A percentile compares a stretch with the other conserved stretches of the same genome.
Evolutionary conservation across 2,329 filamentous ascomycete species (phyloP).

Genomic region (Aureobasidium musti): DNA sequence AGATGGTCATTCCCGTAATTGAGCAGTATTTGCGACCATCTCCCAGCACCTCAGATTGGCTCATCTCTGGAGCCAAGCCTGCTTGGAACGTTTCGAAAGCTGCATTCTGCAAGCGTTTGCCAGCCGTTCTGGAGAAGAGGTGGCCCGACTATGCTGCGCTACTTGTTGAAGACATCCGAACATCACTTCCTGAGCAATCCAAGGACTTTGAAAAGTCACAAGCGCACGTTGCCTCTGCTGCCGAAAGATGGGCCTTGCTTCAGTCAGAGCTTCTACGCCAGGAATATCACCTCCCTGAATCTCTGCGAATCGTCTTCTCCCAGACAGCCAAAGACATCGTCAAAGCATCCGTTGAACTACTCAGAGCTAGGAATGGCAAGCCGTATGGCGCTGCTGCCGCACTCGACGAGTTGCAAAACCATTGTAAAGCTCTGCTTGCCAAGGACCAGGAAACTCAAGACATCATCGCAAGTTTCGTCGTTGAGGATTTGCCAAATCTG

Average conservation of each 20-base stretch:
- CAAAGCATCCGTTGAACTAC: conserved; percentile 52
- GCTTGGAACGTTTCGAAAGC: conserved; percentile 46
- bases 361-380: conserved; percentile 62
- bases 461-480: conserved; percentile 51
- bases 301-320: conserved; percentile 35
- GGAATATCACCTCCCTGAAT: conserved; percentile 35
- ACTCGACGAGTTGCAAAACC: conserved; percentile 56
- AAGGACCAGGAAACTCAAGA: conserved; percentile 48
- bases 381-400: conserved; percentile 65
- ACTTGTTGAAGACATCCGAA: conserved; percentile 67
- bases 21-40: conserved; percentile 55
- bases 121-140: conserved; percentile 48
- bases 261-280: conserved; percentile 45
- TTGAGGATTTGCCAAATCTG: conserved; percentile 59
- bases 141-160: conserved; percentile 65
- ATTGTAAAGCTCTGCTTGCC: conserved; percentile 47
- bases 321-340: conserved; percentile 49
- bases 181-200: conserved; percentile 78
- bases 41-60: conserved; percentile 53
- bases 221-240: conserved; percentile 64
- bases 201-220: conserved; percentile 75
- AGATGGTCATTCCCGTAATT: conserved; percentile 56
- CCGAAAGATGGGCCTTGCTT: conserved; percentile 64
- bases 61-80: conserved; percentile 50
- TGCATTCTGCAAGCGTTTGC: conserved; percentile 21